A percentile compares a stretch with the other conserved stretches of the same genome.
These are phyloP conservation scores for Adansonia grandidieri DNA, from an alignment of 441 rosid genomes.

Conservation along the genomic window DNA sequence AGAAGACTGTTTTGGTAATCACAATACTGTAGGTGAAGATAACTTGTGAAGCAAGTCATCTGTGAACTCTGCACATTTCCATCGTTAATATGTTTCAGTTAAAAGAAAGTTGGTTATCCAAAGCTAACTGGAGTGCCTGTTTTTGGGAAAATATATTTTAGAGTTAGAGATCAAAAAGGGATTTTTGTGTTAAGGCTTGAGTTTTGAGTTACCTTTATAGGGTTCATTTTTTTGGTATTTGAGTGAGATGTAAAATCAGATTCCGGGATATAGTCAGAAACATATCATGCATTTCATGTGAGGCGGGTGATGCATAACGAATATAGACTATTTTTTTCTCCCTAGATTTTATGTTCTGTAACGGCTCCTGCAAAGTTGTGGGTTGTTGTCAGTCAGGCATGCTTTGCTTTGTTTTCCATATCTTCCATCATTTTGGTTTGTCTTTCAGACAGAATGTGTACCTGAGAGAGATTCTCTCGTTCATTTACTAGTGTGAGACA, in stretches of 20 bases:
- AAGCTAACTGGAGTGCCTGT: conserved; percentile 65
- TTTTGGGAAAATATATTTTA: conserved; percentile 51
- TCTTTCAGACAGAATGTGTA: conserved; percentile 63
- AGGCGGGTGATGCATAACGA: conserved; percentile 53
- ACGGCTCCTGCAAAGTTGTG: conserved; percentile 51
- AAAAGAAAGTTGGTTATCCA: conserved; percentile 59
- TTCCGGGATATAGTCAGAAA: conserved; percentile 65
- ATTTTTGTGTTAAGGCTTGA: conserved; percentile 72
- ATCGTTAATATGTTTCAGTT: conserved; percentile 48
- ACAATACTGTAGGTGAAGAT: conserved; percentile 41
- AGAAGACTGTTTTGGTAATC: conserved; percentile 62
- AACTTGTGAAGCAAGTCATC: conserved; percentile 61
- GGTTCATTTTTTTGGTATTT: conserved; percentile 39
- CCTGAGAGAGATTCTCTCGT: conserved; percentile 43
- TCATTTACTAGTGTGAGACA: conserved; percentile 67
- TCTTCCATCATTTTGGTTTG: conserved; percentile 46
- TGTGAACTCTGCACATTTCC: conserved; percentile 46
- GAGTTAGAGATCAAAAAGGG: conserved; percentile 55
- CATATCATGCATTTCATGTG: conserved; percentile 69
- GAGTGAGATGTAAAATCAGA: conserved; percentile 63
- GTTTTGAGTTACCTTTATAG: conserved; percentile 52
- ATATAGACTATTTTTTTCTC: conserved; percentile 41
- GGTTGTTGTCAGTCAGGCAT: conserved; percentile 42
- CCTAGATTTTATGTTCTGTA: conserved; percentile 41
- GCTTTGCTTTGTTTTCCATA: conserved; percentile 31